Base-by-base conservation (phyloP, 345 rosid genomes). In the Corchorus olitorius region DNA sequence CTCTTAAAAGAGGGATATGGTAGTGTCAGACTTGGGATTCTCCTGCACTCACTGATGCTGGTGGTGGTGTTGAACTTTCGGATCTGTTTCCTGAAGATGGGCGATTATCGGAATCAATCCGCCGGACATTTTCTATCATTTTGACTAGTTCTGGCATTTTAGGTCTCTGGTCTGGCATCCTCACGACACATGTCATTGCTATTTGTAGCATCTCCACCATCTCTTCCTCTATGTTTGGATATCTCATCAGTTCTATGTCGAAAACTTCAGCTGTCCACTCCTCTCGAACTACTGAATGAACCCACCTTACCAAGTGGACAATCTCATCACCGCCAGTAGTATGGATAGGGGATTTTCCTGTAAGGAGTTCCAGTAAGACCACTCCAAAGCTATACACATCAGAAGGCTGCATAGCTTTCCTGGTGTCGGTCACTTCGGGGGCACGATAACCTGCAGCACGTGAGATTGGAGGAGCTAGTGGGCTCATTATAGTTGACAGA, bases 261-360 rank as follows among this genome's bases (percentile, higher is more conserved):
- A 94, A 96, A 4, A 97, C 99, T 71, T 97, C 98, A 39, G 98
- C 98, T 0, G 97, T 96, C 99, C 98, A 94, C 84, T 96, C 99
- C 73, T 96, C 99, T 37, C 98, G 86, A 64, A 96, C 99, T 6
- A 97, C 98, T 0, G 97, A 97, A 78, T 94, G 97, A 68, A 97
- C 99, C 99, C 99, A 97, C 76, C 97, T 81, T 55, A 92, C 99
- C 87, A 97, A 84, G 81, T 97, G 98, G 60, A 94, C 83, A 9
- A 94, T 88, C 86, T 97, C 99, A 15, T 94, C 97, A 0, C 97
- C 92, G 17, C 91, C 91, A 0, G 94, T 89, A 0, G 97, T 81
- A 65, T 97, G 89, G 65, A 97, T 87, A 5, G 99, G 97, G 1
- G 97, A 94, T 77, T 97, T 97, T 9, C 97, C 98, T 0, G 99